Conservation (phyloP, 169 alveolate species). For the Condylostoma magnum region DNA sequence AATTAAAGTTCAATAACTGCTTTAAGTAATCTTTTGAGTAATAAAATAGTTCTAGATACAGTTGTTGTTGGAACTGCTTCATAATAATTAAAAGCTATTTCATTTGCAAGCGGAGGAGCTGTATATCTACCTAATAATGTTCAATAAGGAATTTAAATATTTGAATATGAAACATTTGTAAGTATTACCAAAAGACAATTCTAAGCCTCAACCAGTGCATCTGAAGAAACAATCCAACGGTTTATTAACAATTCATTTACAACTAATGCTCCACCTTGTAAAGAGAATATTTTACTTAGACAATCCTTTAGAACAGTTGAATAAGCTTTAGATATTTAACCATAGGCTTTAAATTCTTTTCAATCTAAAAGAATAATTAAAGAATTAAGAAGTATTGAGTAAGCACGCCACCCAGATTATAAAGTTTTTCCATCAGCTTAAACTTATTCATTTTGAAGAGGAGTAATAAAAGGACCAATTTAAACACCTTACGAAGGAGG, state of each 20-base stretch:
- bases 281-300: no score
- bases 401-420: background rate
- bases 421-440: background rate
- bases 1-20: background rate
- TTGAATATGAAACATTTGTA: conserved; percentile 13
- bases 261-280: no score
- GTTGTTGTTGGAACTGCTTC: conserved; percentile 4
- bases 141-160: background rate
- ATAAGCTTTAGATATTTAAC: background rate
- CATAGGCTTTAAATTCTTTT: background rate
- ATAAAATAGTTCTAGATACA: conserved; percentile 13
- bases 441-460: conserved; percentile 1
- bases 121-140: background rate
- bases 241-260: background rate
- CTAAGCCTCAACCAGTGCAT: background rate
- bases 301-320: background rate
- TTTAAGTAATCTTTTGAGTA: background rate
- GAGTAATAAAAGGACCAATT: conserved; percentile 11
- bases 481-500: conserved; percentile 33
- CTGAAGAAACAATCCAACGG: background rate
- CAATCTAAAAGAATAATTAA: conserved; percentile 17
- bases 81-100: background rate
- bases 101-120: conserved; percentile 18
- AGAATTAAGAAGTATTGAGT: background rate
- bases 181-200: background rate